phyloP scores from a whole-genome alignment of 2,329 filamentous ascomycete genomes.

The Talaromyces sp. region DNA sequence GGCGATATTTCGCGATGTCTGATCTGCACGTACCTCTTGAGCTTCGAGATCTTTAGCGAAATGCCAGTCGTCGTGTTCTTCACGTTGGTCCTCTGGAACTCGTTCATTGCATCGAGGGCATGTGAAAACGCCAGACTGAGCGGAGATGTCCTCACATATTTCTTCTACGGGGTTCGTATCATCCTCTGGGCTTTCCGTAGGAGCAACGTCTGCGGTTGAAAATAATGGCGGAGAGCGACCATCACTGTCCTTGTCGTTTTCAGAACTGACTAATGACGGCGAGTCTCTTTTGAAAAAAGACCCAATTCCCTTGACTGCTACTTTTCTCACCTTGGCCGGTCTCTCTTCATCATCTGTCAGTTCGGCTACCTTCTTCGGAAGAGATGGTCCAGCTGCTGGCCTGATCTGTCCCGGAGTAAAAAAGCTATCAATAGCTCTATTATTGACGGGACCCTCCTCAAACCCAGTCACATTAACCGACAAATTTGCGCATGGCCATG shows the following conservation, averaged over 20 bases:
- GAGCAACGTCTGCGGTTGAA: background rate
- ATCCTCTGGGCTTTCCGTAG: background rate
- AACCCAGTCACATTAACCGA: constrained; percentile 88
- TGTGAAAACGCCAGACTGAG: constrained; percentile 32
- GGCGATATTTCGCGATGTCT: constrained; percentile 10
- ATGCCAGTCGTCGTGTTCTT: constrained; percentile 90
- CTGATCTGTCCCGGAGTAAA: constrained; percentile 63
- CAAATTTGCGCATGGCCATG: constrained; percentile 90
- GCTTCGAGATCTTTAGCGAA: constrained; percentile 82
- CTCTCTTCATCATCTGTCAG: constrained; percentile 16
- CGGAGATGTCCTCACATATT: background rate
- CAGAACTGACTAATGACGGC: background rate
- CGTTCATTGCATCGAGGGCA: constrained; percentile 65
- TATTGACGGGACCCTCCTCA: constrained; percentile 79
- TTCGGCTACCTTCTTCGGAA: constrained; percentile 20
- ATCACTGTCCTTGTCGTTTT: background rate
- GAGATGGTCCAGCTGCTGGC: constrained; percentile 44
- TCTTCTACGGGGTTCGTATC: background rate
- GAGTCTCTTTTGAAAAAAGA: constrained; percentile 54
- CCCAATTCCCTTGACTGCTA: constrained; percentile 53
- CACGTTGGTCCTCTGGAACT: constrained; percentile 58
- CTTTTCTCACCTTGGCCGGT: constrained; percentile 45
- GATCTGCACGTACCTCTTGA: constrained; percentile 50
- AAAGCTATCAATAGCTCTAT: constrained; percentile 81
- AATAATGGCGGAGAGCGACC: background rate